Evolutionary conservation across 306 rosid genomes (phyloP), one percentile per base, ranked within the genome.

Genomic region (Castanea sativa): DNA sequence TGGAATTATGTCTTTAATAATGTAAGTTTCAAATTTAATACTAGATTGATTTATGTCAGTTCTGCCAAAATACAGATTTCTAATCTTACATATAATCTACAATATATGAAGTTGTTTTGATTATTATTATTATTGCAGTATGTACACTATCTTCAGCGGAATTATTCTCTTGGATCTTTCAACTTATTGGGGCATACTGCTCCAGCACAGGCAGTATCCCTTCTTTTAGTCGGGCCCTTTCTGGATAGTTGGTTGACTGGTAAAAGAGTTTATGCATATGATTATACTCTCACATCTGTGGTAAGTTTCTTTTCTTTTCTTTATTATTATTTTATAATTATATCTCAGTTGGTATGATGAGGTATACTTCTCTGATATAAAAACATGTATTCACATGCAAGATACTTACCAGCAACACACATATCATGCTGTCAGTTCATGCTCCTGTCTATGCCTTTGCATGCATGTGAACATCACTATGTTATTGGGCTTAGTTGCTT

Each of bases 141-240:
- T 81, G 94, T 92, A 64, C 94, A 90, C 85, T 86, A 73, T 74
- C 94, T 92, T 65, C 97, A 90, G 85, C 82, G 89, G 76, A 92
- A 90, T 79, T 87, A 92, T 76, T 88, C 97, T 65, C 90, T 92
- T 55, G 91, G 97, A 67, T 92, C 97, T 12, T 92, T 92, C 85
- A 87, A 90, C 75, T 83, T 92, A 82, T 72, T 92, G 86, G 90
- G 93, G 73, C 94, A 92, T 68, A 90, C 90, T 23, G 97, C 97
- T 18, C 97, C 97, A 13, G 87, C 87, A 64, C 97, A 92, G 80
- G 94, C 97, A 53, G 76, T 90, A 65, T 87, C 91, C 61, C 71
- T 92, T 74, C 82, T 90, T 30, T 64, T 87, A 73, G 20, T 80
- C 14, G 97, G 97, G 38, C 97, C 97, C 56, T 90, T 92, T 71